Base-by-base conservation (phyloP, 2,329 filamentous ascomycete genomes). In the Colletotrichum liriopes region DNA sequence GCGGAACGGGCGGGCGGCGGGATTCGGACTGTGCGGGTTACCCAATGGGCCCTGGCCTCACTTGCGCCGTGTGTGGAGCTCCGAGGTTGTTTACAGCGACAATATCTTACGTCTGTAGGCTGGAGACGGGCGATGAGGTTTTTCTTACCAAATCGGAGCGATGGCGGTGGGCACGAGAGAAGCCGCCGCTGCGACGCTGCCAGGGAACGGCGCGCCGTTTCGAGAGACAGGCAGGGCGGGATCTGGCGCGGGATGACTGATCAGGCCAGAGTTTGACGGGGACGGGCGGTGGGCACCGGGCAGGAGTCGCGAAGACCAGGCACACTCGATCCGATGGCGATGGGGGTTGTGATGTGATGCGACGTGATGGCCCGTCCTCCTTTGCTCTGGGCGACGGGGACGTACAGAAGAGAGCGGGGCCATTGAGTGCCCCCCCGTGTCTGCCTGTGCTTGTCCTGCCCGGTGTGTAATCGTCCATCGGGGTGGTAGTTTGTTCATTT, bases 21-120 rank as follows among this genome's bases (percentile, higher is more conserved):
- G 16, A 65, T 69, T 66, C 67, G 62, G 62, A 43, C 41, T 65
- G 45, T 37, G 45, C 62, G 66, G 66, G 54, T 65, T 56, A 52
- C 35, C 35, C 26, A 43, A 51, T 55, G 41, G 47, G 26, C 45
- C 52, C n/a, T 54, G 55, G 12, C 56, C n/a, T 62, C 32, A 62
- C 29, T 39, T 23, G 18, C 41, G 23, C n/a, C 37, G 41, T 18
- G n/a, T 66, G 32, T 51, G 59, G 43, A 51, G 32, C 35, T 62
- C 20, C n/a, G 32, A 20, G 45, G n/a, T 62, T 62, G 14, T 49
- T 62, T 20, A 62, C 59, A 26, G 35, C 29, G 29, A 39, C 32
- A 39, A 23, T 35, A 63, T 16, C 37, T 29, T 9, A n/a, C 58
- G n/a, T 29, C 1, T 26, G 23, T 26, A 11, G 16, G 23, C 7